phyloP scores from a whole-genome alignment of 1,284 basidiomycete species.

The Sphaerobolus stellatus region DNA sequence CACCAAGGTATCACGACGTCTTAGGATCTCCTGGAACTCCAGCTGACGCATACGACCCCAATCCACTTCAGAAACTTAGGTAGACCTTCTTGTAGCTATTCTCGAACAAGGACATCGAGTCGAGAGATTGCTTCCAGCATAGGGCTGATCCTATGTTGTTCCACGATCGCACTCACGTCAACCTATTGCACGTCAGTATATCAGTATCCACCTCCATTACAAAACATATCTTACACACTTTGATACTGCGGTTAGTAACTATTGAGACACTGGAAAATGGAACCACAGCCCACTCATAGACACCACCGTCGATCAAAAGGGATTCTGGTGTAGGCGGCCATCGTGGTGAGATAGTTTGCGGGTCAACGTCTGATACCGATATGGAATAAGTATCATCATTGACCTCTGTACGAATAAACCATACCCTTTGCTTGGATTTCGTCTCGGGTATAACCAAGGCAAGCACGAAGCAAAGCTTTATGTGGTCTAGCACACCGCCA shows the following conservation, averaged over 20 bases:
- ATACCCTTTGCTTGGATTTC: constrained; percentile 57
- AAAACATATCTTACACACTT: constrained; percentile 48
- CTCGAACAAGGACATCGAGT: constrained; percentile 51
- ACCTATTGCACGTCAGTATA: constrained; percentile 45
- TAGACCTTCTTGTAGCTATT: constrained; percentile 47
- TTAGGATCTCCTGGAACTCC: constrained; percentile 88
- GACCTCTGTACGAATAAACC: background rate
- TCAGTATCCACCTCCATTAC: constrained; percentile 6
- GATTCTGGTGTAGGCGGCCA: constrained; percentile 66
- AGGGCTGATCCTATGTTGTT: constrained; percentile 59
- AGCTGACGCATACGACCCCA: constrained; percentile 84
- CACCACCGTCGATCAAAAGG: constrained; percentile 50
- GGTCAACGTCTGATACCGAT: constrained; percentile 66
- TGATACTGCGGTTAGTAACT: constrained; percentile 69
- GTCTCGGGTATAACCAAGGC: constrained; percentile 71
- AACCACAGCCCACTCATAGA: constrained; percentile 72
- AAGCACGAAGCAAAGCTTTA: constrained; percentile 69
- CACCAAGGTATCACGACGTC: constrained; percentile 54
- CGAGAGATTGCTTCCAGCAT: constrained; percentile 54
- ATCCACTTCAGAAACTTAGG: constrained; percentile 70
- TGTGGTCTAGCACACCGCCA: constrained; percentile 47
- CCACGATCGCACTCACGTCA: constrained; percentile 67
- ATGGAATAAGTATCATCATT: no score
- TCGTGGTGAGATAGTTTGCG: constrained; percentile 62
- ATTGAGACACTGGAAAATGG: constrained; percentile 76